Conservation (phyloP, 2,329 filamentous ascomycete species). For the Aspergillus proliferans region DNA sequence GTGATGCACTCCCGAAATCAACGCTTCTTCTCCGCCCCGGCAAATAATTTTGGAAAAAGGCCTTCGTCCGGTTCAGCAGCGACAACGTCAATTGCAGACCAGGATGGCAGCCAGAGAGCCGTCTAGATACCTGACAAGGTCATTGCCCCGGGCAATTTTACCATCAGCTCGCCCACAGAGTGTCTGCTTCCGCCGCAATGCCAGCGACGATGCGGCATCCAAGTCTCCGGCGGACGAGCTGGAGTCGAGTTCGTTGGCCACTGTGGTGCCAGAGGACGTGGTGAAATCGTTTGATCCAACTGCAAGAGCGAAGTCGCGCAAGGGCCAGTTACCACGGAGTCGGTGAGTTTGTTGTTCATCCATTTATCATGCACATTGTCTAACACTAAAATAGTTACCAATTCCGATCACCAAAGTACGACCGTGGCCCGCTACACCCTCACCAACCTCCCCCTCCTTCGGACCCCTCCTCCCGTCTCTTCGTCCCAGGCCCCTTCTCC, state of each 20-base stretch:
- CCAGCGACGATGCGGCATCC: conserved; percentile 37
- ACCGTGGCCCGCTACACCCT: conserved; percentile 87
- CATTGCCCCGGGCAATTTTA: conserved; percentile 29
- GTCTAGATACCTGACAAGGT: conserved; percentile 34
- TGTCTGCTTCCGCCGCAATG: conserved; percentile 40
- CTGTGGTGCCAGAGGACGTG: conserved; percentile 32
- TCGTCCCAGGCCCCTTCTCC: conserved; percentile 85
- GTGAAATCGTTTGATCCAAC: conserved; percentile 47
- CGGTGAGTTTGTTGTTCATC: conserved; percentile 39
- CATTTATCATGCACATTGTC: not conserved
- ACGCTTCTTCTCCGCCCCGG: conserved; percentile 8
- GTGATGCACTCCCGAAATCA: conserved; percentile 13
- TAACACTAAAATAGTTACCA: conserved; percentile 67
- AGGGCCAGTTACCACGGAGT: conserved; percentile 44
- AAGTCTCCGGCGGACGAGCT: conserved; percentile 34
- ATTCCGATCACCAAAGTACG: conserved; percentile 88
- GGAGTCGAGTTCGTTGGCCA: conserved; percentile 44
- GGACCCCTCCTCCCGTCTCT: conserved; percentile 80
- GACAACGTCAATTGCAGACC: conserved; percentile 11
- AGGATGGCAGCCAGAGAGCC: conserved; percentile 37
- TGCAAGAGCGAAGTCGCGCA: conserved; percentile 41
- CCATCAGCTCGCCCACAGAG: conserved; percentile 25
- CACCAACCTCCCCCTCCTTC: conserved; percentile 82
- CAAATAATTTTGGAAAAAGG: conserved; percentile 28
- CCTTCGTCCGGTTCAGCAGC: conserved; percentile 11